phyloP scores from a whole-genome alignment of 163 green algal species.

The Scenedesmus sp. region DNA sequence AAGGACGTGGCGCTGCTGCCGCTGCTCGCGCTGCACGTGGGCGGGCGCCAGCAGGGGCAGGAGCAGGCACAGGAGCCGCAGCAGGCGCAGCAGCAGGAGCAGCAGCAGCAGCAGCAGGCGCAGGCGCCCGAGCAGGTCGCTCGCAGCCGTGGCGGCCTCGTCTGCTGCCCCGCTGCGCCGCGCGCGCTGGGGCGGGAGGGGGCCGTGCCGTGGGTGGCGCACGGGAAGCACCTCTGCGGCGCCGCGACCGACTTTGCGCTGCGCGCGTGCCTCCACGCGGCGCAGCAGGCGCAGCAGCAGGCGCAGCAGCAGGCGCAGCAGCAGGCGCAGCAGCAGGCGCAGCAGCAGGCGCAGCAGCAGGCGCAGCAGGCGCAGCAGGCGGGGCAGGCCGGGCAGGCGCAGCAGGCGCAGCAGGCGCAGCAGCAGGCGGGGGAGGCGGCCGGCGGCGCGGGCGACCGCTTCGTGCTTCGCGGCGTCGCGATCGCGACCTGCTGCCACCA shows the following conservation, averaged over 20 bases:
- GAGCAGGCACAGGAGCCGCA: background rate
- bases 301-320: background rate
- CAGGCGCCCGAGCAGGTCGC: background rate
- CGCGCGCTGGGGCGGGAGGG: slow-evolving; percentile 14
- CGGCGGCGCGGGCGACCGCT: background rate
- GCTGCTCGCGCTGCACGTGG: slow-evolving; percentile 46
- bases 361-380: background rate
- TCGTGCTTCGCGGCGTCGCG: slow-evolving; percentile 64
- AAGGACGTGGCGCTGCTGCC: slow-evolving; percentile 35
- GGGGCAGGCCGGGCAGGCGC: background rate
- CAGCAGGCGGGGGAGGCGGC: no score
- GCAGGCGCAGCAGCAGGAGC: slow-evolving; percentile 14
- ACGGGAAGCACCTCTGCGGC: slow-evolving; percentile 69
- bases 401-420: slow-evolving; percentile 16
- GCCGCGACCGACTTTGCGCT: slow-evolving; percentile 86
- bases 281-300: background rate
- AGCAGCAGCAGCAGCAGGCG: slow-evolving; percentile 31
- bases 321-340: background rate
- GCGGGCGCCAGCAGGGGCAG: slow-evolving; percentile 14
- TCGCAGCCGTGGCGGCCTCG: slow-evolving; percentile 17
- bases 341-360: background rate
- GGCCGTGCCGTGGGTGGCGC: slow-evolving; percentile 38
- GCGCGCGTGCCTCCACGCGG: slow-evolving; percentile 29
- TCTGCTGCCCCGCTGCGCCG: background rate
- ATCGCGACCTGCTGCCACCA: slow-evolving; percentile 91